Conservation (phyloP, 208 protist genomes). For the Porcisia deanei region DNA sequence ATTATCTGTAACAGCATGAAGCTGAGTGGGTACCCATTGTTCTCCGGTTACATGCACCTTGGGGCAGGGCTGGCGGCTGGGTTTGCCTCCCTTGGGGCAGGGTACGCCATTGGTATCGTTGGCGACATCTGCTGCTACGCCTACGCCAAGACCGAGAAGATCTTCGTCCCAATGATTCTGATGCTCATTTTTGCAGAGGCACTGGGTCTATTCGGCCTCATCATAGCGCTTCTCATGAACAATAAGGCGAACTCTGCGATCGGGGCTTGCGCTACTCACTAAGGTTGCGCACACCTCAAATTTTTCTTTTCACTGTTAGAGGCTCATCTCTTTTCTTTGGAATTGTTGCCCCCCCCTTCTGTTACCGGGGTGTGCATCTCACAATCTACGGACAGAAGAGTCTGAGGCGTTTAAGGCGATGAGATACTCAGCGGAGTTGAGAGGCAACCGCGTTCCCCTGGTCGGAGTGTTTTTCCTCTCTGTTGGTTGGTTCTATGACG, state of each 20-base stretch:
- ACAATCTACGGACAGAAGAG: background rate
- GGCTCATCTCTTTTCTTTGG: background rate
- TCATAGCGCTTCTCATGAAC: constrained; percentile 96
- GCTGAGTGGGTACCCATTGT: constrained; percentile 57
- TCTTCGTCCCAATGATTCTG: constrained; percentile 99
- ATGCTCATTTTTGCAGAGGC: constrained; percentile 99
- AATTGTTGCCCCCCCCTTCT: background rate
- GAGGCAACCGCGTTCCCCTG: too few species aligned
- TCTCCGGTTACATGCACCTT: constrained; percentile 95
- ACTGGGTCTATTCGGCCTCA: constrained; percentile 98
- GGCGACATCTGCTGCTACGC: constrained; percentile 96
- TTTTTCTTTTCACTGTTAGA: background rate
- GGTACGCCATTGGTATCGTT: constrained; percentile 99
- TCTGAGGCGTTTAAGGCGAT: too few species aligned
- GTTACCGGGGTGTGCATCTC: background rate
- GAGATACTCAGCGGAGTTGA: too few species aligned
- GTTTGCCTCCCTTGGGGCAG: constrained; percentile 94
- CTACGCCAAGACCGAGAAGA: constrained; percentile 94
- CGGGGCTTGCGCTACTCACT: constrained; percentile 36
- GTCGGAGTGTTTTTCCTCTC: too few species aligned
- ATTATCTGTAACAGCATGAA: constrained; percentile 91
- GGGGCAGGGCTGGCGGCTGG: constrained; percentile 96
- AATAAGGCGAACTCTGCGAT: constrained; percentile 62
- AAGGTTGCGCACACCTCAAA: background rate
- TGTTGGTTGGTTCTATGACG: too few species aligned